phyloP scores from a whole-genome alignment of 805 yeast genomes.

The Torulaspora delbrueckii region DNA sequence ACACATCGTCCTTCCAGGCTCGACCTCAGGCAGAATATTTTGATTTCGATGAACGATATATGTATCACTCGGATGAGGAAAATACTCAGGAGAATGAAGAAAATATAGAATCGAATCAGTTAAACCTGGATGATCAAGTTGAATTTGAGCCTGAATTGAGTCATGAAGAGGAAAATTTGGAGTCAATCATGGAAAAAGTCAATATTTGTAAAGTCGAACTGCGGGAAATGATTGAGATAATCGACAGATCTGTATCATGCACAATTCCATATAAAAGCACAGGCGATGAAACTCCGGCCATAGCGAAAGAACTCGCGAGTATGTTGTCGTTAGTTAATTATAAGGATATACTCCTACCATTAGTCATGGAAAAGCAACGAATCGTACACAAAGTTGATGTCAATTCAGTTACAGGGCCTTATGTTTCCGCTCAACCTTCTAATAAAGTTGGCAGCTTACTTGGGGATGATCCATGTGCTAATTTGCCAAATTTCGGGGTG shows the following conservation, averaged over 20 bases:
- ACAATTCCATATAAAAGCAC: conserved; percentile 6
- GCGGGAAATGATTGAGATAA: conserved; percentile 14
- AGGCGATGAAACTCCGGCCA: background rate
- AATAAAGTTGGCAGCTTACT: background rate
- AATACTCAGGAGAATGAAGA: background rate
- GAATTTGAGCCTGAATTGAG: background rate
- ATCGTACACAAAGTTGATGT: background rate
- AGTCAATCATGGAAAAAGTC: conserved; percentile 12
- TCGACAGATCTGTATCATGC: conserved; percentile 14
- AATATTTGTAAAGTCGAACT: conserved; percentile 17
- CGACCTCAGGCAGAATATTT: conserved; percentile 30
- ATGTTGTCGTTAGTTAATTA: conserved; percentile 3
- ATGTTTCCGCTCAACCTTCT: background rate
- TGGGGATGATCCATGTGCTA: conserved; percentile 23
- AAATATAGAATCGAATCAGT: background rate
- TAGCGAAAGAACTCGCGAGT: conserved; percentile 8
- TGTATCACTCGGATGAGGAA: conserved; percentile 8
- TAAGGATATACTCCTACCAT: conserved; percentile 1
- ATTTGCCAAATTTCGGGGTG: conserved; percentile 28
- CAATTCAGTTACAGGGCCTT: background rate
- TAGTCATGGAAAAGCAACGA: background rate
- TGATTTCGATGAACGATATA: conserved; percentile 23
- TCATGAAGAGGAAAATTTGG: conserved; percentile 6
- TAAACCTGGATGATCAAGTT: background rate
- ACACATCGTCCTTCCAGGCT: conserved; percentile 22